Conservation (phyloP, 2,329 filamentous ascomycete species). For the Talaromyces sp. region DNA sequence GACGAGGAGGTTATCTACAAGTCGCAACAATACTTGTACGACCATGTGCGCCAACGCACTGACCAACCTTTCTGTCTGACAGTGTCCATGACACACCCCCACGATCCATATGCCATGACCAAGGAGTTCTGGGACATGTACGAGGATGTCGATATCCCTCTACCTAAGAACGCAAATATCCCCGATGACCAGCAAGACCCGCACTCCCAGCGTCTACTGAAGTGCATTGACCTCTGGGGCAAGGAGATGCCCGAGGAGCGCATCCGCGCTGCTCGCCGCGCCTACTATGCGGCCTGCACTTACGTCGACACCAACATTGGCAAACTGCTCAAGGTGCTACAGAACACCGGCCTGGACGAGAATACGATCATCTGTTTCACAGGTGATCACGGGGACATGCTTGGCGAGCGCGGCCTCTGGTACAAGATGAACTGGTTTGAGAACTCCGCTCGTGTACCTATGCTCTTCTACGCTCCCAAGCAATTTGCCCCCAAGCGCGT, state of each 20-base stretch:
- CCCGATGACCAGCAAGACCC: conserved; percentile 80
- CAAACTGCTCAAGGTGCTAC: conserved; percentile 74
- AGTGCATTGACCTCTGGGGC: conserved; percentile 84
- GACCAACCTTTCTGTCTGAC: conserved; percentile 84
- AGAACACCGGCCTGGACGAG: conserved; percentile 76
- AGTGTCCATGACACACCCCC: conserved; percentile 89
- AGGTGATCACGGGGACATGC: conserved; percentile 94
- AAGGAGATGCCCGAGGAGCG: conserved; percentile 82
- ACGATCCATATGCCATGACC: conserved; percentile 93
- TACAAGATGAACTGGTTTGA: conserved; percentile 98
- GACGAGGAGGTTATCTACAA: conserved; percentile 96
- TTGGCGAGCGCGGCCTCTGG: conserved; percentile 89
- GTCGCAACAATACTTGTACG: conserved; percentile 85
- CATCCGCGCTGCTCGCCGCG: conserved; percentile 79
- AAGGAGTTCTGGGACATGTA: conserved; percentile 93
- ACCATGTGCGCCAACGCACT: conserved; percentile 80
- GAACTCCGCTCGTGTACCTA: conserved; percentile 83
- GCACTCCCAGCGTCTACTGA: conserved; percentile 83
- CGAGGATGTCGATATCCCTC: conserved; percentile 81
- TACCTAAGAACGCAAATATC: conserved; percentile 73
- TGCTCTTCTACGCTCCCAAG: conserved; percentile 79
- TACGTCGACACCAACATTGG: conserved; percentile 94
- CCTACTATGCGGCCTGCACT: conserved; percentile 90
- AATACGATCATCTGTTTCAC: conserved; percentile 92
- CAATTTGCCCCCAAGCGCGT: conserved; percentile 76